A percentile compares a stretch with the other conserved stretches of the same genome.
These are phyloP conservation scores for Eleusine indica DNA, from an alignment of 176 grass and related monocot species.

Conservation along the genomic window DNA sequence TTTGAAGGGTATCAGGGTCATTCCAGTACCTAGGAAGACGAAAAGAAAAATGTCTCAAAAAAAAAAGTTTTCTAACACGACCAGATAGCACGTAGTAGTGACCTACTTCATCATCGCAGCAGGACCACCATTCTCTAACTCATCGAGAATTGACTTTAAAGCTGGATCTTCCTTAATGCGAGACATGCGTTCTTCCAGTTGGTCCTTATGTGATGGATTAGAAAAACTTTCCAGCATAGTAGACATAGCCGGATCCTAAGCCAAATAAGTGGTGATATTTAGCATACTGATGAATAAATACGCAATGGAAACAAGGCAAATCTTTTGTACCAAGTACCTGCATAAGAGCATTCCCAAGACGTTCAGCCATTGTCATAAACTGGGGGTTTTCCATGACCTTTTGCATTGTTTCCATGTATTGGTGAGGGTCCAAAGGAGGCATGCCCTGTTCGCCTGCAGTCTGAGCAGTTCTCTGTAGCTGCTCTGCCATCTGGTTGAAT, in stretches of 20 bases:
- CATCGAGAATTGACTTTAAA: slow-evolving; percentile 87
- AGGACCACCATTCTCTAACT: slow-evolving; percentile 89
- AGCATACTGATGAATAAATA: slow-evolving; percentile 2
- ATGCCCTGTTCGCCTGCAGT: slow-evolving; percentile 63
- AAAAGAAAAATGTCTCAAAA: slow-evolving; percentile 30
- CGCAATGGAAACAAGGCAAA: slow-evolving; percentile 10
- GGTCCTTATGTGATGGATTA: slow-evolving; percentile 79
- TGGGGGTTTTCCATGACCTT: slow-evolving; percentile 94
- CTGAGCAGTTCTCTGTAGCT: slow-evolving; percentile 76
- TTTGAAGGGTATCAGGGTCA: slow-evolving; percentile 88
- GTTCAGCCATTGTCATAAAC: slow-evolving; percentile 89
- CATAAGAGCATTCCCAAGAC: slow-evolving; percentile 84
- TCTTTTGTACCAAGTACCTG: slow-evolving; percentile 52
- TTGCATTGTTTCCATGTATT: slow-evolving; percentile 92
- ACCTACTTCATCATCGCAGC: slow-evolving; percentile 95
- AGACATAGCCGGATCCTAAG: slow-evolving; percentile 88
- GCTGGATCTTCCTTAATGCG: slow-evolving; percentile 84
- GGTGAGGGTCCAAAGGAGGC: slow-evolving; percentile 72
- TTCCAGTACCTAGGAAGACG: slow-evolving; percentile 83
- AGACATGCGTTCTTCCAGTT: slow-evolving; percentile 87
- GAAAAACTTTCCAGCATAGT: slow-evolving; percentile 75
- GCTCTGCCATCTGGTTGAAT: slow-evolving; percentile 92
- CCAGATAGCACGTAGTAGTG: slow-evolving; percentile 22
- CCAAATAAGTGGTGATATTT: slow-evolving; percentile 28
- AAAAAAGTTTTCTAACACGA: slow-evolving; percentile 16